Conservation (phyloP, 129 eudicot genomes). For the Flaveria bidentis region DNA sequence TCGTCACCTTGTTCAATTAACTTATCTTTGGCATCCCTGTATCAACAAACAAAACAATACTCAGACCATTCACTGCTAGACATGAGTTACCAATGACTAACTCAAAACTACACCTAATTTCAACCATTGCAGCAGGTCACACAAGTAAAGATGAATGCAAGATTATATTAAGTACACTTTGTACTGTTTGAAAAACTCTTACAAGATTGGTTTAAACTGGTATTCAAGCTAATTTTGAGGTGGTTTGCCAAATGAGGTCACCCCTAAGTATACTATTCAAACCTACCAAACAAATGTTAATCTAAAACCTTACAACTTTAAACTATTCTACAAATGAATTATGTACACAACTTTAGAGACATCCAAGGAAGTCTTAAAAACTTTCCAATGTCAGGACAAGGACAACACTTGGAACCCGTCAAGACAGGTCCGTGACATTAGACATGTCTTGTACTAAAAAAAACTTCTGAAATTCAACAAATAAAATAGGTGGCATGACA, state of each 20-base stretch:
- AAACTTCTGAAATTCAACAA: too few species aligned
- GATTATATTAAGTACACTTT: not conserved
- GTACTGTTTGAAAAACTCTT: not conserved
- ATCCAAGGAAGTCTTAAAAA: too few species aligned
- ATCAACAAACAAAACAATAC: not conserved
- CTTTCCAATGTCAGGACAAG: too few species aligned
- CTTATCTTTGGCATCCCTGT: slow-evolving; percentile 67
- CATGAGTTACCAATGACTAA: not conserved
- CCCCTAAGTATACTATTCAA: too few species aligned
- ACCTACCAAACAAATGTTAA: too few species aligned
- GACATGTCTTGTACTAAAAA: not conserved
- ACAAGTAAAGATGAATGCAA: not conserved
- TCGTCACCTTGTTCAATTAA: slow-evolving; percentile 51
- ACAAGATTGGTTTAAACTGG: not conserved
- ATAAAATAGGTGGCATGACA: too few species aligned
- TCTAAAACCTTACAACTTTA: too few species aligned
- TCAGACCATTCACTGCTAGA: not conserved
- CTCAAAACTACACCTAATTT: not conserved
- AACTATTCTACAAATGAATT: too few species aligned
- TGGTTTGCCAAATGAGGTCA: too few species aligned
- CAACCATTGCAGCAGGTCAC: not conserved
- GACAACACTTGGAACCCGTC: too few species aligned
- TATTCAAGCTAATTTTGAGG: not conserved
- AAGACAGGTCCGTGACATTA: not conserved
- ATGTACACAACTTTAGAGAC: too few species aligned